These are phyloP conservation scores for Croton setiger DNA, from an alignment of 441 rosid genomes.

Conservation along the genomic window DNA sequence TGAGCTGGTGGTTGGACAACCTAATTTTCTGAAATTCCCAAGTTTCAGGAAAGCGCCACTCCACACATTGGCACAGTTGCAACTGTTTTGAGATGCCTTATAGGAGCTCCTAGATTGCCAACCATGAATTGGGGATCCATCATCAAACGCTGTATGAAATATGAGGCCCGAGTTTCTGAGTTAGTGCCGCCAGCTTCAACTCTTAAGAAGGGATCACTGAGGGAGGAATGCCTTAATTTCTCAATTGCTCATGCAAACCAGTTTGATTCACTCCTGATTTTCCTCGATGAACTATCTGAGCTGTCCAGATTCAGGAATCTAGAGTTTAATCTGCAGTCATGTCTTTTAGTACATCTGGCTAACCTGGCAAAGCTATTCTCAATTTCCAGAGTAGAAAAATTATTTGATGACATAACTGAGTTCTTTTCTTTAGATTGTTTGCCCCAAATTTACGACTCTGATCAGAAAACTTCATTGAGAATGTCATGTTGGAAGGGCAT, in stretches of 20 bases:
- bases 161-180: slow-evolving; percentile 44
- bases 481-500: slow-evolving; percentile 87
- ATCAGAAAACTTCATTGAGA: slow-evolving; percentile 51
- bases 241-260: slow-evolving; percentile 66
- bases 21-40: slow-evolving; percentile 22
- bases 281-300: slow-evolving; percentile 80
- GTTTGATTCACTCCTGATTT: slow-evolving; percentile 57
- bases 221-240: slow-evolving; percentile 72
- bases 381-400: slow-evolving; percentile 69
- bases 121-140: slow-evolving; percentile 78
- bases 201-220: slow-evolving; percentile 41
- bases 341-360: slow-evolving; percentile 58
- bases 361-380: slow-evolving; percentile 69
- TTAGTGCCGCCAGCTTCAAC: slow-evolving; percentile 34
- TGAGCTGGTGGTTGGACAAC: slow-evolving; percentile 8
- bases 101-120: slow-evolving; percentile 83
- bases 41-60: slow-evolving; percentile 40
- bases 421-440: slow-evolving; percentile 48
- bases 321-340: slow-evolving; percentile 59
- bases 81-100: slow-evolving; percentile 71
- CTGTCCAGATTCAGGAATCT: slow-evolving; percentile 66
- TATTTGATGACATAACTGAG: slow-evolving; percentile 56
- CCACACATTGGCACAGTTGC: slow-evolving; percentile 36
- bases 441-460: slow-evolving; percentile 34
- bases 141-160: slow-evolving; percentile 82